These are phyloP conservation scores for Skeletonema menzelii DNA, from an alignment of 108 stramenopile species.

Conservation along the genomic window DNA sequence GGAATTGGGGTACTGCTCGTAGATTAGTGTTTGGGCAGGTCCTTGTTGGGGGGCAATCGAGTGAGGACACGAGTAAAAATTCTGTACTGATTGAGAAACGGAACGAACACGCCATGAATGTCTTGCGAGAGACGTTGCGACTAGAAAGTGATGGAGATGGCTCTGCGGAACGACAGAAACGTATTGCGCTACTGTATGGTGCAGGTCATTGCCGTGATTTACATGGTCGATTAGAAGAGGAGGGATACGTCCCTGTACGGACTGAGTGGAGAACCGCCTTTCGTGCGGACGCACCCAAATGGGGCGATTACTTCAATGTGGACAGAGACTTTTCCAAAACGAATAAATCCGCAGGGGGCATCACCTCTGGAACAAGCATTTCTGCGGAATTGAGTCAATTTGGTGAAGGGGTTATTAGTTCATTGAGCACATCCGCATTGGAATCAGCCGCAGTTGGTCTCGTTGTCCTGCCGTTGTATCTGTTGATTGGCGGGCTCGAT, in stretches of 20 bases:
- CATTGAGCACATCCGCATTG: constrained; percentile 32
- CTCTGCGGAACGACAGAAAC: background rate
- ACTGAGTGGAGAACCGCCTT: constrained; percentile 79
- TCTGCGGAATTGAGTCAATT: background rate
- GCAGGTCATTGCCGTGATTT: constrained; percentile 76
- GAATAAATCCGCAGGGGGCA: background rate
- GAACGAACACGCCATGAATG: constrained; percentile 69
- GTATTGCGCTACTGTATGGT: constrained; percentile 68
- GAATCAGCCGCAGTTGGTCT: constrained; percentile 49
- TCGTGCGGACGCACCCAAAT: constrained; percentile 38
- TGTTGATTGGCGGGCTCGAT: constrained; percentile 78
- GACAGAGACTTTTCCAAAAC: constrained; percentile 9
- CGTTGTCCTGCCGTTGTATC: constrained; percentile 57
- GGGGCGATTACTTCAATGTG: constrained; percentile 29
- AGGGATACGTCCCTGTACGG: constrained; percentile 53
- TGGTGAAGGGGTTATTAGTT: constrained; percentile 14
- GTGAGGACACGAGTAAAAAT: constrained; percentile 28
- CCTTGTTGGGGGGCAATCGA: constrained; percentile 46
- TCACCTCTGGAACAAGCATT: background rate
- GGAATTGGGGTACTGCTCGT: constrained; percentile 44
- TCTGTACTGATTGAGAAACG: constrained; percentile 53
- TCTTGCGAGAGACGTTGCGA: constrained; percentile 41
- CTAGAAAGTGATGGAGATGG: background rate
- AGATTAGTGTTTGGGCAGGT: constrained; percentile 76
- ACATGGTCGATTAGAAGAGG: constrained; percentile 46